These are phyloP conservation scores for Tieghemiomyces parasiticus DNA, from an alignment of 192 early-diverging fungal species.

Conservation along the genomic window DNA sequence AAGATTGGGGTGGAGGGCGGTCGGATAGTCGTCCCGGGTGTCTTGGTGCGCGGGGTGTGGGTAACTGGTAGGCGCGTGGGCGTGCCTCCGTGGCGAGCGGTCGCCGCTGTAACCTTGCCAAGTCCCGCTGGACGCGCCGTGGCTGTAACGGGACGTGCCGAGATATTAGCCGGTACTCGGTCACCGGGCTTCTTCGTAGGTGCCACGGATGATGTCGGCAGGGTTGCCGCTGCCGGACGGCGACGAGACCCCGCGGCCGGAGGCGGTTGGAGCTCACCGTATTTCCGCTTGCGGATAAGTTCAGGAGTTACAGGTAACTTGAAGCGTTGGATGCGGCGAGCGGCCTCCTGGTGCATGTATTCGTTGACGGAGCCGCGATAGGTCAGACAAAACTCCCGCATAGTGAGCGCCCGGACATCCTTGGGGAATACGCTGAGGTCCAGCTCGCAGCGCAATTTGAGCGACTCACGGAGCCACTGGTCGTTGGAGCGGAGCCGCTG, in stretches of 20 bases:
- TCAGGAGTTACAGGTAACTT: conserved; percentile 1
- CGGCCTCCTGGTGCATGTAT: conserved; percentile 7
- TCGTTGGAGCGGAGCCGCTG: conserved; percentile 3
- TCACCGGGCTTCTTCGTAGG: no score
- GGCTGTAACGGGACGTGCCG: no score
- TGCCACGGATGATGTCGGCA: no score
- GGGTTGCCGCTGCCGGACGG: no score
- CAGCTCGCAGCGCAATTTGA: conserved; percentile 2
- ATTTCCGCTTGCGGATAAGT: neutral
- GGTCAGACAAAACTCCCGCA: neutral
- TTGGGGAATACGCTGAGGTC: conserved; percentile 8
- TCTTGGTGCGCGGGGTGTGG: no score
- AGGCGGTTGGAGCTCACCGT: no score
- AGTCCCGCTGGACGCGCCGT: neutral
- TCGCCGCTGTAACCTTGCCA: neutral
- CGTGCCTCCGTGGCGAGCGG: neutral
- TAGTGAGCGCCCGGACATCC: neutral
- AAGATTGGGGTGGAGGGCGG: neutral
- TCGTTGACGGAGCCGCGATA: neutral
- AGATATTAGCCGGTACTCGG: no score
- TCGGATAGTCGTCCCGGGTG: no score
- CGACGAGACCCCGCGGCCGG: no score
- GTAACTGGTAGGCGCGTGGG: neutral
- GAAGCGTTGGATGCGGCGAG: neutral
- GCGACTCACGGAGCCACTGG: neutral